A percentile compares a stretch with the other conserved stretches of the same genome.
phyloP scores from a whole-genome alignment of 768 basidiomycete species.

The Amanita molliuscula region DNA sequence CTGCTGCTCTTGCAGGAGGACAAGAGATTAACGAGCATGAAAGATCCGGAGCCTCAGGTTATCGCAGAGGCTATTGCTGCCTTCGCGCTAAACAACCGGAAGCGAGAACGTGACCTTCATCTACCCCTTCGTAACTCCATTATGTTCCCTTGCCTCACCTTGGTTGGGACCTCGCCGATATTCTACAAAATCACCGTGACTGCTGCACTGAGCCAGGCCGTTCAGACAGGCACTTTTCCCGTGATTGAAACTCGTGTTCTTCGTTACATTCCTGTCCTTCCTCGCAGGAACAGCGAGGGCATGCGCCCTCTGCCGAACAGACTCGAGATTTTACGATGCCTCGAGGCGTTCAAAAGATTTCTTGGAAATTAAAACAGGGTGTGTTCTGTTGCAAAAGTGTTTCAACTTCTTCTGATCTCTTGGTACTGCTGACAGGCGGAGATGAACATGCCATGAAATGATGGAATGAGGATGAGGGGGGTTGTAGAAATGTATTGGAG shows the following conservation, averaged over 20 bases:
- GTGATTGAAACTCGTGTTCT: constrained; percentile 13
- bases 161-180: constrained; percentile 14
- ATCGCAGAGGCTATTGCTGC: constrained; percentile 20
- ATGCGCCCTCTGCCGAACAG: constrained; percentile 17
- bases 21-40: constrained; percentile 11
- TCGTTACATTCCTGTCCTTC: constrained; percentile 13
- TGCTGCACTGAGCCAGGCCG: constrained; percentile 11
- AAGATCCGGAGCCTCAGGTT: constrained; percentile 20
- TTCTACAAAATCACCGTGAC: constrained; percentile 18
- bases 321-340: constrained; percentile 13
- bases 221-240: constrained; percentile 12
- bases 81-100: constrained; percentile 15
- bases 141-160: constrained; percentile 12
- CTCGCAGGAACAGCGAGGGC: constrained; percentile 11
- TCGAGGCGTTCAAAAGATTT: constrained; percentile 15
- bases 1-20: constrained; percentile 15
- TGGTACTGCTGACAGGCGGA: too few relatives aligned
- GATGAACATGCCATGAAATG: too few relatives aligned
- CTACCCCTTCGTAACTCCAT: constrained; percentile 10
- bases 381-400: background rate
- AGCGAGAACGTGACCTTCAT: constrained; percentile 11
- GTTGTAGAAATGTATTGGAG: too few relatives aligned
- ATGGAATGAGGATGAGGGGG: too few relatives aligned
- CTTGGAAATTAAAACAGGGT: constrained; percentile 8
- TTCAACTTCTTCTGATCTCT: too few relatives aligned